phyloP scores from a whole-genome alignment of 2,329 filamentous ascomycete species.

The Cyanodermella asteris region DNA sequence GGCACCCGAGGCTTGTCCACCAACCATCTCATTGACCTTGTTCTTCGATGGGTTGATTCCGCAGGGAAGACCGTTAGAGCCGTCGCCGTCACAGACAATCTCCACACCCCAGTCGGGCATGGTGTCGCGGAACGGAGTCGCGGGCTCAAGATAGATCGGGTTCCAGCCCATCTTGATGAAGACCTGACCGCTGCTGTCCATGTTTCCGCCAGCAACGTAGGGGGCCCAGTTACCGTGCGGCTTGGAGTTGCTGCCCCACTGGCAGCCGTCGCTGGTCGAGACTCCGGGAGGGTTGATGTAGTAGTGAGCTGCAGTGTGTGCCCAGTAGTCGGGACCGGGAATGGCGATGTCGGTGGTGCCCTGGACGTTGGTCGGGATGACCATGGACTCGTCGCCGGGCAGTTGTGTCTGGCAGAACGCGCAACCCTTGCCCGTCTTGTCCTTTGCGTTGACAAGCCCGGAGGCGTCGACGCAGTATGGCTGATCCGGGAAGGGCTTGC shows the following conservation, averaged over 20 bases:
- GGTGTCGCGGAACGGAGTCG: conserved; percentile 30
- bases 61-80: conserved; percentile 56
- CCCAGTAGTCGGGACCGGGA: conserved; percentile 49
- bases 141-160: conserved; percentile 41
- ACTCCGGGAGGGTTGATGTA: conserved; percentile 60
- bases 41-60: conserved; percentile 40
- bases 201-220: conserved; percentile 57
- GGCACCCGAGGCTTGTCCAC: conserved; percentile 36
- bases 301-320: conserved; percentile 50
- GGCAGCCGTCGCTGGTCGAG: conserved; percentile 35
- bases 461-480: conserved; percentile 50
- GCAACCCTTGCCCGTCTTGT: conserved; percentile 39
- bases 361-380: conserved; percentile 52
- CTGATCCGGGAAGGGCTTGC: conserved; percentile 45
- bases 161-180: conserved; percentile 62
- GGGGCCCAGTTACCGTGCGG: conserved; percentile 56
- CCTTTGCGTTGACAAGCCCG: conserved; percentile 41
- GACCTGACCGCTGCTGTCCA: conserved; percentile 39
- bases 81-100: conserved; percentile 42
- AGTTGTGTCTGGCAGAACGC: conserved; percentile 63
- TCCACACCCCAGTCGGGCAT: conserved; percentile 46
- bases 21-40: conserved; percentile 35
- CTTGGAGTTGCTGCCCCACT: conserved; percentile 44
- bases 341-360: conserved; percentile 41
- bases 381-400: conserved; percentile 61